A percentile compares a stretch with the other conserved stretches of the same genome.
These are phyloP conservation scores for Apiotrichum sp. DNA, from an alignment of 1,284 basidiomycete species.

Conservation along the genomic window DNA sequence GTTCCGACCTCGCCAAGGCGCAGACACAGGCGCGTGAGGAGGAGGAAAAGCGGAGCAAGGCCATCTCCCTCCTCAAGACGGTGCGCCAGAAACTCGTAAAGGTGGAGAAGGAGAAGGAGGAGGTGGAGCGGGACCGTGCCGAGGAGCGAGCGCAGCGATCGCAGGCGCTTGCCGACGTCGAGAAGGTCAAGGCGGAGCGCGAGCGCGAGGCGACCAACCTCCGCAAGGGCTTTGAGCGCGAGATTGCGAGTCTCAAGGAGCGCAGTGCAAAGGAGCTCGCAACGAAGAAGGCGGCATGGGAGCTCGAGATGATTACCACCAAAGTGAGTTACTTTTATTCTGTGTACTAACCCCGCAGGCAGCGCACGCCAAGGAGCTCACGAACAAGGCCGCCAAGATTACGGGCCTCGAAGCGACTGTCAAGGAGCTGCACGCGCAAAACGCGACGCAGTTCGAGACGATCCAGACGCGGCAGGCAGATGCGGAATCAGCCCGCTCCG, in stretches of 20 bases:
- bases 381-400: slow-evolving; percentile 59
- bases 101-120: slow-evolving; percentile 84
- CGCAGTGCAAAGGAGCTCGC: slow-evolving; percentile 64
- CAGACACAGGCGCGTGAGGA: slow-evolving; percentile 72
- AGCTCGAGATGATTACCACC: slow-evolving; percentile 64
- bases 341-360: slow-evolving; percentile 50
- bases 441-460: slow-evolving; percentile 71
- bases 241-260: slow-evolving; percentile 59
- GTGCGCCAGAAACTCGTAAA: slow-evolving; percentile 88
- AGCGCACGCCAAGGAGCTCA: slow-evolving; percentile 61
- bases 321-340: slow-evolving; percentile 55
- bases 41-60: slow-evolving; percentile 91
- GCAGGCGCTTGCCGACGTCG: slow-evolving; percentile 45
- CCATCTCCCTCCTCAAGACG: slow-evolving; percentile 79
- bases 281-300: slow-evolving; percentile 62
- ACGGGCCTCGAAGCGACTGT: slow-evolving; percentile 63
- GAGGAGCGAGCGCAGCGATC: slow-evolving; percentile 60
- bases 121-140: slow-evolving; percentile 55
- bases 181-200: slow-evolving; percentile 54
- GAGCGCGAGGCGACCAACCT: slow-evolving; percentile 65
- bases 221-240: slow-evolving; percentile 68
- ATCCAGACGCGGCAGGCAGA: slow-evolving; percentile 80
- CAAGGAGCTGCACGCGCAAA: slow-evolving; percentile 62
- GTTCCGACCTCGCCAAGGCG: slow-evolving; percentile 58
- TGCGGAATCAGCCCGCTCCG: slow-evolving; percentile 68